Conservation (phyloP, 2,329 filamentous ascomycete species). For the Colletotrichum chlorophyti region DNA sequence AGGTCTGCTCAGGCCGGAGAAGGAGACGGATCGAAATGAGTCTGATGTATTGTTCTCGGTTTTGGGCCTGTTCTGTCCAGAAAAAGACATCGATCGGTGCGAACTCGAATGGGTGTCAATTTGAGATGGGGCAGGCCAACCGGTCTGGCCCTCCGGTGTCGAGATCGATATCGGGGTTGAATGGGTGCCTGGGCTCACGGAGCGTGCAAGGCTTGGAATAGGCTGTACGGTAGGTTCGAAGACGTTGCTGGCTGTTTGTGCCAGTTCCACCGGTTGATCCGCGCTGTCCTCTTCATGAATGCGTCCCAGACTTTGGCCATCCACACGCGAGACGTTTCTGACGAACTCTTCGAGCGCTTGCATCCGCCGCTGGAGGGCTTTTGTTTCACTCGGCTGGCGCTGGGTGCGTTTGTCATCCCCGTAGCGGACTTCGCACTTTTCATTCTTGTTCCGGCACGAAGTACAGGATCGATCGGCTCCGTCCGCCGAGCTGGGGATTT, state of each 20-base stretch:
- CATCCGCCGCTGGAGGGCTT: conserved; percentile 20
- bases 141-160: neutral
- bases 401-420: conserved; percentile 25
- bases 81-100: conserved; percentile 6
- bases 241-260: neutral
- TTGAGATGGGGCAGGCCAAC: neutral
- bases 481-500: neutral
- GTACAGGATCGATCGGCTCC: conserved; percentile 16
- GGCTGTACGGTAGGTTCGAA: neutral
- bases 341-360: conserved; percentile 23
- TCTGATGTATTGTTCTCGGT: neutral
- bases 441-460: conserved; percentile 22
- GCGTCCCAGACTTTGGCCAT: neutral
- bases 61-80: neutral
- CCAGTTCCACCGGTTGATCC: neutral
- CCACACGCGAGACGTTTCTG: conserved; percentile 6
- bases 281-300: neutral
- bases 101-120: neutral
- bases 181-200: neutral
- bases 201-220: conserved; percentile 10
- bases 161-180: neutral
- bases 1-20: conserved; percentile 1
- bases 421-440: conserved; percentile 23
- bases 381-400: conserved; percentile 14
- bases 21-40: conserved; percentile 4